phyloP scores from a whole-genome alignment of 345 rosid species.

The Adansonia digitata region DNA sequence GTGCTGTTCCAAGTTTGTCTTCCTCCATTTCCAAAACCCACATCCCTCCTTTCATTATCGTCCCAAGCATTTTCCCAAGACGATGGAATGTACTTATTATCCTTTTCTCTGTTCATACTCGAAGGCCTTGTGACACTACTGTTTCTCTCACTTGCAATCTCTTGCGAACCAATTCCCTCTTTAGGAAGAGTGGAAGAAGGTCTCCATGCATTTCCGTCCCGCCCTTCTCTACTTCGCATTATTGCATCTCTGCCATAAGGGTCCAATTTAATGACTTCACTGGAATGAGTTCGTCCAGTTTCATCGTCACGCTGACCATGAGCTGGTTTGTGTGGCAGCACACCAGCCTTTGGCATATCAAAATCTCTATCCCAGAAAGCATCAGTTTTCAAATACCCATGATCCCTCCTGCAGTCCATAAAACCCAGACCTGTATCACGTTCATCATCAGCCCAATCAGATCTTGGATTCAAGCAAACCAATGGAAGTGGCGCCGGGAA shows the following conservation, averaged over 20 bases:
- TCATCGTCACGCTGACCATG: constrained; percentile 54
- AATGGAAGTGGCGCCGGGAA: constrained; percentile 69
- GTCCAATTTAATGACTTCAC: constrained; percentile 50
- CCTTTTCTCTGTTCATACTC: constrained; percentile 52
- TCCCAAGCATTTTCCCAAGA: constrained; percentile 43
- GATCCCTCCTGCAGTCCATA: constrained; percentile 54
- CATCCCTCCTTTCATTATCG: constrained; percentile 56
- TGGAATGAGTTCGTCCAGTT: constrained; percentile 49
- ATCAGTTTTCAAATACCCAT: constrained; percentile 55
- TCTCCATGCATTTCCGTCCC: constrained; percentile 72
- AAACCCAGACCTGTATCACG: constrained; percentile 83
- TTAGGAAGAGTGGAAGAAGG: constrained; percentile 48
- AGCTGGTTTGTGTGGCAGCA: constrained; percentile 55
- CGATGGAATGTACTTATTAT: constrained; percentile 42
- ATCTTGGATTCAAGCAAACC: constrained; percentile 75
- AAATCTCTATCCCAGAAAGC: constrained; percentile 71
- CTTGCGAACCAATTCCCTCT: constrained; percentile 35
- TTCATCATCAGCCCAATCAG: constrained; percentile 99
- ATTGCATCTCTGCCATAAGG: constrained; percentile 39
- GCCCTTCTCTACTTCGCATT: constrained; percentile 50
- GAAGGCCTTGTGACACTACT: constrained; percentile 38
- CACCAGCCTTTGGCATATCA: constrained; percentile 61
- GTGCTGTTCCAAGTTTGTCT: constrained; percentile 56
- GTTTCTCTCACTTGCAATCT: constrained; percentile 43
- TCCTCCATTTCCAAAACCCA: constrained; percentile 48